Evolutionary conservation across 192 early-diverging fungal genomes (phyloP).

Genomic region (Backusella parvicylindrica): DNA sequence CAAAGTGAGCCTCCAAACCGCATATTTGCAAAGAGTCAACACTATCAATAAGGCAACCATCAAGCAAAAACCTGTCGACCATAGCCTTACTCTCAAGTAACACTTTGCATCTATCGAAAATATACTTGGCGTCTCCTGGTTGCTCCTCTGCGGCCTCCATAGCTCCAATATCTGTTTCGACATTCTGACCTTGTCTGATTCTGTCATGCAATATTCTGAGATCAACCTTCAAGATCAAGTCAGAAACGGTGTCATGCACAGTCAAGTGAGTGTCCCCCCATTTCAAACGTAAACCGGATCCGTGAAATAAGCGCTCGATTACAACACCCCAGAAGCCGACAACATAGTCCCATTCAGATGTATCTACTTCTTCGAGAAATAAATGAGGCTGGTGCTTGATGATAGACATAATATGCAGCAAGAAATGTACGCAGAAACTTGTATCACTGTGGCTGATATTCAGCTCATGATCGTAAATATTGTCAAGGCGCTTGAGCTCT

Average conservation of each 20-base stretch:
- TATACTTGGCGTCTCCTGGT: background rate
- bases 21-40: slow-evolving; percentile 1
- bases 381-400: slow-evolving; percentile 1
- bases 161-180: background rate
- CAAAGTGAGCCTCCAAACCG: background rate
- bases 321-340: slow-evolving; percentile 6
- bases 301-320: background rate
- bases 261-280: slow-evolving; percentile 1
- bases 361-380: slow-evolving; percentile 2
- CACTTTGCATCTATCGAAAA: slow-evolving; percentile 8
- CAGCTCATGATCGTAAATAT: slow-evolving; percentile 4
- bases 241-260: background rate
- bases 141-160: background rate
- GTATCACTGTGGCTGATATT: background rate
- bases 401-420: slow-evolving; percentile 2
- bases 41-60: slow-evolving; percentile 4
- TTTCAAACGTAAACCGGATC: slow-evolving; percentile 7
- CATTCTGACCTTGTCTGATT: background rate
- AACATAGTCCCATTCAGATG: slow-evolving; percentile 1
- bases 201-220: slow-evolving; percentile 1
- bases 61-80: background rate
- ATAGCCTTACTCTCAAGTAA: background rate
- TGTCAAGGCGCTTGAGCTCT: background rate
- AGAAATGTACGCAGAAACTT: slow-evolving; percentile 3
- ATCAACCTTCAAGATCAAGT: background rate